phyloP scores from a whole-genome alignment of 2,329 filamentous ascomycete genomes.

The Dothistroma pini region DNA sequence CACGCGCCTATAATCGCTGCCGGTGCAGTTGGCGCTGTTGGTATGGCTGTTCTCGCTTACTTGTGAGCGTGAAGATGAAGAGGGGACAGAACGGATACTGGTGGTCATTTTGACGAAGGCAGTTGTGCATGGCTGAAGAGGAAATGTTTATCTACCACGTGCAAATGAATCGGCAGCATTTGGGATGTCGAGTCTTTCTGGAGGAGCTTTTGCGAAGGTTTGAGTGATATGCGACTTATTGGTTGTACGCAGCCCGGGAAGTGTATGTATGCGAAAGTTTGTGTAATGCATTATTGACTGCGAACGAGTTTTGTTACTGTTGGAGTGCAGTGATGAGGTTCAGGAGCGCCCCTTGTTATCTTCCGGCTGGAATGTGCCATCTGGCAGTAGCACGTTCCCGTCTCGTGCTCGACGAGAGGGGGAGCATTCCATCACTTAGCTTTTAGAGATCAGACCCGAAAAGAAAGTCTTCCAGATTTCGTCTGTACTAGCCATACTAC shows the following conservation, averaged over 20 bases:
- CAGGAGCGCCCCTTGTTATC: too few relatives aligned
- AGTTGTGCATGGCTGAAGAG: neutral
- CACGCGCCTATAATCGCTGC: slow-evolving; percentile 18
- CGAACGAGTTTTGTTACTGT: neutral
- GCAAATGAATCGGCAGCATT: neutral
- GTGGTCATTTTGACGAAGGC: neutral
- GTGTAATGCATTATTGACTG: neutral
- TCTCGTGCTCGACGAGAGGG: too few relatives aligned
- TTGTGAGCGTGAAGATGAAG: neutral
- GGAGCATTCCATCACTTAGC: too few relatives aligned
- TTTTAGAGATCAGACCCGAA: too few relatives aligned
- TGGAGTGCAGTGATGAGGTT: neutral
- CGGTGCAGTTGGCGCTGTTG: slow-evolving; percentile 22
- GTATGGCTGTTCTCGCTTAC: slow-evolving; percentile 11
- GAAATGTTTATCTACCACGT: neutral
- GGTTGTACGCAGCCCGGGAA: neutral
- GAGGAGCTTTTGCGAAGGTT: neutral
- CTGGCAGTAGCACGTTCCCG: too few relatives aligned
- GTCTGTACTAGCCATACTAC: too few relatives aligned
- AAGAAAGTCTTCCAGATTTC: too few relatives aligned
- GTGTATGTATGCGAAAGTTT: neutral
- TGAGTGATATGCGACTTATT: neutral
- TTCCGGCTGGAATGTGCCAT: too few relatives aligned
- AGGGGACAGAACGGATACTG: neutral
- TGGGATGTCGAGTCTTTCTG: neutral